Conservation (phyloP, 352 stramenopile genomes). For the Globisporangium splendens region DNA sequence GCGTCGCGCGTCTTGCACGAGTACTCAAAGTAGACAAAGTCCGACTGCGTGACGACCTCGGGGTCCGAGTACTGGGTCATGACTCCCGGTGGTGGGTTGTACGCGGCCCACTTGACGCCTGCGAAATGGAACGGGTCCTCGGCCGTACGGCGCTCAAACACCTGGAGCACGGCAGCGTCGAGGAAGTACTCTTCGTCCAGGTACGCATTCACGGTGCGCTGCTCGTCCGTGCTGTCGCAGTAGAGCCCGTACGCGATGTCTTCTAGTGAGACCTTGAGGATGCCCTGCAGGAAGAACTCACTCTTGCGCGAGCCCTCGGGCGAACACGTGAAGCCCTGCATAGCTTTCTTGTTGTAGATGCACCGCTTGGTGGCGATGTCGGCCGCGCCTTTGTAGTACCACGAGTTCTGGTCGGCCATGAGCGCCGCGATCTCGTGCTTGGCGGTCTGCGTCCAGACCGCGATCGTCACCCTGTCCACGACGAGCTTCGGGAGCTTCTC, state of each 20-base stretch:
- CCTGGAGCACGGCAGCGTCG: constrained; percentile 41
- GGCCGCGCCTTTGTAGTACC: constrained; percentile 24
- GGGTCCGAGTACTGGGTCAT: constrained; percentile 17
- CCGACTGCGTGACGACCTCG: constrained; percentile 1
- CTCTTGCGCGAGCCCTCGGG: constrained; percentile 23
- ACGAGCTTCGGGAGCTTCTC: constrained; percentile 9
- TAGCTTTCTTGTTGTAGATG: constrained; percentile 23
- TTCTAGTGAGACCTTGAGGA: constrained; percentile 30
- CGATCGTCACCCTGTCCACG: constrained; percentile 14
- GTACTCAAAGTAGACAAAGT: constrained; percentile 43
- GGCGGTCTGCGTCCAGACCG: constrained; percentile 26
- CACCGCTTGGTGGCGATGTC: constrained; percentile 16
- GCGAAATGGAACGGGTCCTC: constrained; percentile 45
- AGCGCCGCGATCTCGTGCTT: constrained; percentile 29
- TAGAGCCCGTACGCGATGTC: constrained; percentile 34
- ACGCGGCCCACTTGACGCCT: constrained; percentile 39
- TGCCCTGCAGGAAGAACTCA: constrained; percentile 27
- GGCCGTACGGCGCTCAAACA: constrained; percentile 18
- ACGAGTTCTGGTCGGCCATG: constrained; percentile 30
- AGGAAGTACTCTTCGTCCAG: constrained; percentile 48
- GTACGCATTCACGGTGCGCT: constrained; percentile 30
- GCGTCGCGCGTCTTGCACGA: constrained; percentile 25
- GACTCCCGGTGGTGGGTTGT: constrained; percentile 18
- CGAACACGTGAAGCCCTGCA: constrained; percentile 25
- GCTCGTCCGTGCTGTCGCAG: constrained; percentile 28